Evolutionary conservation across 305 asterid genomes (phyloP).

Genomic region (Fraxinus paxiana): DNA sequence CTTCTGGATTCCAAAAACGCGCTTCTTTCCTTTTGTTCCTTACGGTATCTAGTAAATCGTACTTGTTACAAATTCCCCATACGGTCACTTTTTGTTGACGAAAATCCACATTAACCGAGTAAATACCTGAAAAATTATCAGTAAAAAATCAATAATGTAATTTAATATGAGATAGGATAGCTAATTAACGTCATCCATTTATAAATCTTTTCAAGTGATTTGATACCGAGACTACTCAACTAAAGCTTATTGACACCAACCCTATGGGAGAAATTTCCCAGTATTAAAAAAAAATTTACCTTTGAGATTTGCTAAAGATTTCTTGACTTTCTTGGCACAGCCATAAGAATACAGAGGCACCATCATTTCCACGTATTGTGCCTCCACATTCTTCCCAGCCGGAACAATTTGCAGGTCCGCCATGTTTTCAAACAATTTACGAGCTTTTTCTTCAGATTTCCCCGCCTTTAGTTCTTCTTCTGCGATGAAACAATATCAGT

Average conservation of each 20-base stretch:
- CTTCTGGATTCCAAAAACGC: constrained; percentile 55
- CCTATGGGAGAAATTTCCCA: background rate
- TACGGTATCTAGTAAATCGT: constrained; percentile 41
- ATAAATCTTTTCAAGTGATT: no score
- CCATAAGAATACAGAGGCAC: constrained; percentile 86
- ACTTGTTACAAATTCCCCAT: constrained; percentile 86
- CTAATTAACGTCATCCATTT: background rate
- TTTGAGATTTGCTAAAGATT: constrained; percentile 64
- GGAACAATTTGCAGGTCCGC: constrained; percentile 53
- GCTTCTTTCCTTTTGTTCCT: constrained; percentile 56
- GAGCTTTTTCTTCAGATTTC: background rate
- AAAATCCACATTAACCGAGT: constrained; percentile 60
- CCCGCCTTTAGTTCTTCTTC: background rate
- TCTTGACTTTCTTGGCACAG: constrained; percentile 67
- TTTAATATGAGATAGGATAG: background rate
- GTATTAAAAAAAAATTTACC: constrained; percentile 34
- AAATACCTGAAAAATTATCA: constrained; percentile 46
- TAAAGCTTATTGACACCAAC: background rate
- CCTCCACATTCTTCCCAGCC: constrained; percentile 55
- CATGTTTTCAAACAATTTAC: constrained; percentile 26
- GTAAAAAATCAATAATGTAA: background rate
- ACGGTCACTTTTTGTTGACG: constrained; percentile 64
- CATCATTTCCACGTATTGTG: constrained; percentile 87
- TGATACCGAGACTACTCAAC: no score
- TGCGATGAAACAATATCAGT: background rate